Percentiles rank a stretch among this genome's conserved stretches.
phyloP scores from a whole-genome alignment of 306 rosid species.

The Vigna mungo region DNA sequence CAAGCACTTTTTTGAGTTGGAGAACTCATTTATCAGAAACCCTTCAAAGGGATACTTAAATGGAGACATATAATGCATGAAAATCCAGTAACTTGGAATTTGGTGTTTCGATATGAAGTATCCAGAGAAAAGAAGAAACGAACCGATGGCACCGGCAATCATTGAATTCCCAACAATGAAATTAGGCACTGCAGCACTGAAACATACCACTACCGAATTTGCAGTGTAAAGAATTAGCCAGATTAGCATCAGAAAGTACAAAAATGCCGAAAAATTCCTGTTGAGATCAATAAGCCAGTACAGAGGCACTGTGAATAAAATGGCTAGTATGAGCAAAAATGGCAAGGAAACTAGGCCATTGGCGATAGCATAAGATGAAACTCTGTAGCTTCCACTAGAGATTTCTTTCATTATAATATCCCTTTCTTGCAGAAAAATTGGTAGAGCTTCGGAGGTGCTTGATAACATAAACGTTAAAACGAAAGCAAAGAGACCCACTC shows the following conservation, averaged over 20 bases:
- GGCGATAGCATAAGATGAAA: constrained; percentile 80
- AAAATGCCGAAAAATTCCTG: constrained; percentile 62
- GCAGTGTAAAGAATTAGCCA: constrained; percentile 84
- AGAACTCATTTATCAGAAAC: constrained; percentile 77
- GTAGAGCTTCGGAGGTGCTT: constrained; percentile 74
- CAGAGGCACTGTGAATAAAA: constrained; percentile 69
- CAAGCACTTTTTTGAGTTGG: constrained; percentile 68
- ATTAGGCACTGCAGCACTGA: constrained; percentile 83
- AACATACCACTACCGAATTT: constrained; percentile 82
- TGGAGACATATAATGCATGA: constrained; percentile 79
- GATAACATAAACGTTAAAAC: constrained; percentile 67
- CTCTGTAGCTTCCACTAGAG: constrained; percentile 79
- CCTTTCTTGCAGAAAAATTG: constrained; percentile 80
- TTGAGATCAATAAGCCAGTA: constrained; percentile 86
- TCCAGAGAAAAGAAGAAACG: constrained; percentile 82
- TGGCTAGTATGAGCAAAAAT: constrained; percentile 74
- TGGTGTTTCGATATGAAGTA: constrained; percentile 76
- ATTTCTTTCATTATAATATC: constrained; percentile 83
- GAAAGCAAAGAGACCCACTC: constrained; percentile 84
- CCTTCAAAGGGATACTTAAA: constrained; percentile 90
- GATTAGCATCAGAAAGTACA: constrained; percentile 66
- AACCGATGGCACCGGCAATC: constrained; percentile 78
- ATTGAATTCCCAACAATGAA: constrained; percentile 86
- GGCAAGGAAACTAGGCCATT: constrained; percentile 79
- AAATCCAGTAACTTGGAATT: constrained; percentile 76